Conservation (phyloP, 73 alveolate species). For the Stentor roeselii region DNA sequence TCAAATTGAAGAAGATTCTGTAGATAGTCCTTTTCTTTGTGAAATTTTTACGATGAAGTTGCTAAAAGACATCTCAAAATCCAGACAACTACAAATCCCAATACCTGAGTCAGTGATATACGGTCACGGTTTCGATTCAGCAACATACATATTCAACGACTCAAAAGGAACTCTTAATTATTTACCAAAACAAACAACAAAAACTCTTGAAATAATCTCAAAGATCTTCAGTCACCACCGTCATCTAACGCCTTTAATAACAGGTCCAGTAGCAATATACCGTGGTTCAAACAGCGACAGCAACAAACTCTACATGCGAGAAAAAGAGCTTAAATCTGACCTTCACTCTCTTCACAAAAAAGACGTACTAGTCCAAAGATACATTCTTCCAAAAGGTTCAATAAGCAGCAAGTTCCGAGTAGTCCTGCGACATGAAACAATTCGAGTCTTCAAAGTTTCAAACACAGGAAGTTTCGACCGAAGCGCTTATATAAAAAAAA, state of each 20-base stretch:
- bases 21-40: neutral
- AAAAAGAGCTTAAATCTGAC: constrained; percentile 6
- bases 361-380: constrained; percentile 18
- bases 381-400: constrained; percentile 15
- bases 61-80: neutral
- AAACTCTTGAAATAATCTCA: neutral
- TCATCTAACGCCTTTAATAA: neutral
- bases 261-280: neutral
- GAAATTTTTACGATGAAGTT: neutral
- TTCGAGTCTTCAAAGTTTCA: neutral
- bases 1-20: neutral
- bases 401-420: neutral
- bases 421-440: neutral
- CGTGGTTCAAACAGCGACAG: neutral
- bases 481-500: neutral
- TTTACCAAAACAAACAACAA: neutral
- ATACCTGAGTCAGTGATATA: neutral
- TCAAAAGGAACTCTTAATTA: neutral
- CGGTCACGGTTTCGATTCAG: neutral
- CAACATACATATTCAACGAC: neutral
- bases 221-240: neutral
- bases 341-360: neutral
- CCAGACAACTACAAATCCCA: neutral
- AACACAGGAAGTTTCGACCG: neutral
- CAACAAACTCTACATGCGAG: neutral